A percentile compares a stretch with the other conserved stretches of the same genome.
Conservation (phyloP, 2,329 filamentous ascomycete species). For the Penicillium psychrosexuale region DNA sequence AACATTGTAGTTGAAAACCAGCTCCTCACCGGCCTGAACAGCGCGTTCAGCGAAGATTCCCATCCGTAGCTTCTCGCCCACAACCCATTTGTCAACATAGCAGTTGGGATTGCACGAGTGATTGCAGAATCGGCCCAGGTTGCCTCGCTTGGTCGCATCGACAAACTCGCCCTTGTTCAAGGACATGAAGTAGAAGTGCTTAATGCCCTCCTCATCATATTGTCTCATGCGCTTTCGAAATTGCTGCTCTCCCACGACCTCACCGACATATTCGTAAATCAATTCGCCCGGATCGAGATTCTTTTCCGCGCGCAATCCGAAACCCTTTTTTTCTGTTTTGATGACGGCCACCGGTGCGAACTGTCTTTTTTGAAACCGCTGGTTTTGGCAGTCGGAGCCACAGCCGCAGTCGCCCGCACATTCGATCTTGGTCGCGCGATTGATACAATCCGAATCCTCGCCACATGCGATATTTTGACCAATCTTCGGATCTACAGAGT, state of each 20-base stretch:
- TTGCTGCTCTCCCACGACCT: conserved; percentile 89
- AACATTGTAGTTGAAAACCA: conserved; percentile 99
- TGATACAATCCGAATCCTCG: conserved; percentile 97
- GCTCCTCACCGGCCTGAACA: conserved; percentile 84
- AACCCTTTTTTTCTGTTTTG: conserved; percentile 97
- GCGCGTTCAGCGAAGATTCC: conserved; percentile 90
- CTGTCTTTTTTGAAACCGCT: conserved; percentile 85
- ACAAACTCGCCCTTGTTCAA: conserved; percentile 95
- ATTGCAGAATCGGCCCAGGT: conserved; percentile 95
- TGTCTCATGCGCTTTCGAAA: conserved; percentile 88
- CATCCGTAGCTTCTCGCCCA: conserved; percentile 96
- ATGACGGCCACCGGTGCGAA: conserved; percentile 92
- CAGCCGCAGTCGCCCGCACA: conserved; percentile 86
- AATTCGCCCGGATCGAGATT: conserved; percentile 81
- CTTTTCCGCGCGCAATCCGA: conserved; percentile 77
- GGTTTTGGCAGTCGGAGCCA: conserved; percentile 83
- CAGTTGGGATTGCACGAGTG: conserved; percentile 99
- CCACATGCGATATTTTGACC: conserved; percentile 78
- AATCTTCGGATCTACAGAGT: conserved; percentile 48
- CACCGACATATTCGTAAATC: conserved; percentile 96
- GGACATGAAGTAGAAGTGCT: conserved; percentile 99
- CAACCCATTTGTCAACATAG: conserved; percentile 99
- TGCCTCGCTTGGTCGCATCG: conserved; percentile 94
- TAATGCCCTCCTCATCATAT: conserved; percentile 95
- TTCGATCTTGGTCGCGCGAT: conserved; percentile 96